Conservation (phyloP, 345 rosid species). For the Eucalyptus decipiens region DNA sequence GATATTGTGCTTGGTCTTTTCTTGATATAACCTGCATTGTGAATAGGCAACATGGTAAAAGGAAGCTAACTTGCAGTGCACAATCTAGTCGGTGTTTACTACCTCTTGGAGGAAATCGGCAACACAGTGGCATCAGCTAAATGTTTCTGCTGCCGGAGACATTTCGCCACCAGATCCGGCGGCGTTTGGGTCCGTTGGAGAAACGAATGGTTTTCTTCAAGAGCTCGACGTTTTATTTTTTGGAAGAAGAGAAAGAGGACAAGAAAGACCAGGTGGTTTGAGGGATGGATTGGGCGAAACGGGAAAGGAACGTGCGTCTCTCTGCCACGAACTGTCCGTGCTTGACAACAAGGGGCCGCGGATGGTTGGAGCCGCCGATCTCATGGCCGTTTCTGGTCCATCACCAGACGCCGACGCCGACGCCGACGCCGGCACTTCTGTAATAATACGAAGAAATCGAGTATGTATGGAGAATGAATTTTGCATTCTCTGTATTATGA, state of each 20-base stretch:
- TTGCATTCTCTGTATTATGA: neutral
- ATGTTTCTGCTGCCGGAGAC: neutral
- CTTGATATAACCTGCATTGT: conserved; percentile 38
- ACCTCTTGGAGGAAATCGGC: conserved; percentile 64
- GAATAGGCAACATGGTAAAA: neutral
- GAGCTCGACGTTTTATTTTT: neutral
- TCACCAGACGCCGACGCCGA: neutral
- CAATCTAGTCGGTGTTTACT: neutral
- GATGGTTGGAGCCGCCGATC: neutral
- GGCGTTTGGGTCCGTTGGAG: neutral
- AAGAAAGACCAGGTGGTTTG: neutral
- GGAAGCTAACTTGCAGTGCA: neutral
- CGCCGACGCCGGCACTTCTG: neutral
- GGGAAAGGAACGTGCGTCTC: too few relatives aligned
- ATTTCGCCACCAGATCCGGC: neutral
- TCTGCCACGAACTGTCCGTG: neutral
- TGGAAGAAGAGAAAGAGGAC: neutral
- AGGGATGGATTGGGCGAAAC: neutral
- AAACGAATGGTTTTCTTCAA: neutral
- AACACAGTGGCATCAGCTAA: conserved; percentile 35
- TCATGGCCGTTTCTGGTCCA: neutral
- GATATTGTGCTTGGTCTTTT: conserved; percentile 52
- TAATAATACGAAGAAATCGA: neutral
- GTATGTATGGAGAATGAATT: neutral
- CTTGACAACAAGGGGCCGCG: neutral